A percentile compares a stretch with the other conserved stretches of the same genome.
phyloP scores from a whole-genome alignment of 1,139 yeast species.

The Debaryomycetaceae sp. region DNA sequence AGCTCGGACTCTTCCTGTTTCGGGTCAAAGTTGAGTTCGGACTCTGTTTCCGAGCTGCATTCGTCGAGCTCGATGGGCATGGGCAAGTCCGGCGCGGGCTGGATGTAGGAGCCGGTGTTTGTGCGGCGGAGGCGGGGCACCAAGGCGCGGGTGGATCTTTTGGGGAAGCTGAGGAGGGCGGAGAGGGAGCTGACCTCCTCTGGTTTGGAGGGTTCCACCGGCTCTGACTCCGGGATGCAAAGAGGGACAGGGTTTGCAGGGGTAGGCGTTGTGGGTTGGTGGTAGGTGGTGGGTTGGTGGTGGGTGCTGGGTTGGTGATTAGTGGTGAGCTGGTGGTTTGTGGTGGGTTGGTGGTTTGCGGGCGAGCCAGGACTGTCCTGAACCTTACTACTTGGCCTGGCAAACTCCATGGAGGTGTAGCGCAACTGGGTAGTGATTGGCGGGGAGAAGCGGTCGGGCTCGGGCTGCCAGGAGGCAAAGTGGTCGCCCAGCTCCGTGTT shows the following conservation, averaged over 20 bases:
- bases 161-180: constrained; percentile 1
- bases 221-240: no score
- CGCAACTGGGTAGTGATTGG: background rate
- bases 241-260: no score
- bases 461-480: background rate
- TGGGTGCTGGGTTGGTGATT: background rate
- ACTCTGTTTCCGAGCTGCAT: constrained; percentile 13
- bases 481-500: constrained; percentile 7
- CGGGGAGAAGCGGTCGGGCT: background rate
- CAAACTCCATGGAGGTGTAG: background rate
- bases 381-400: no score
- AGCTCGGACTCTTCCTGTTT: constrained; percentile 55
- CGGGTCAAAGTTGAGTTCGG: constrained; percentile 20
- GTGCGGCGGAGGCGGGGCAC: constrained; percentile 2
- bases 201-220: no score
- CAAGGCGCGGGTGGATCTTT: constrained; percentile 3
- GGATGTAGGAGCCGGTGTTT: background rate
- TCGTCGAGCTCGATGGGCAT: background rate
- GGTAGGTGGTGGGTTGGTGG: no score
- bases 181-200: no score
- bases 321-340: background rate
- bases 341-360: background rate
- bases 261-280: no score
- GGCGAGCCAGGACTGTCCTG: background rate
- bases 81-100: constrained; percentile 2